Evolutionary conservation across 1,284 basidiomycete species (phyloP).

Genomic region (Malassezia slooffiae): DNA sequence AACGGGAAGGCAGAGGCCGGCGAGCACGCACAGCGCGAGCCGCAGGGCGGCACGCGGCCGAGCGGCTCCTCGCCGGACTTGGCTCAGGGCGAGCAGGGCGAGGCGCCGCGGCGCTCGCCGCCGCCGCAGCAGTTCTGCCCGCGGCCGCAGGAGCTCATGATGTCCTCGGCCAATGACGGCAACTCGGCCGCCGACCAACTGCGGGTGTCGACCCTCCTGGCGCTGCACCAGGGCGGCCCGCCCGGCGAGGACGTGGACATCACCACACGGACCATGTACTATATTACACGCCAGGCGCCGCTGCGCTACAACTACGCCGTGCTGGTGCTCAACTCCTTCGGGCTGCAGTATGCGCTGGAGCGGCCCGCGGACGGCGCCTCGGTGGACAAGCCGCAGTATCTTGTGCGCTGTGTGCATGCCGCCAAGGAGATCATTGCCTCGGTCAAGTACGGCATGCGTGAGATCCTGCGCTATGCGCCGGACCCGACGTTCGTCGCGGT

Average conservation of each 20-base stretch:
- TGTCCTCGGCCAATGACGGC: neutral
- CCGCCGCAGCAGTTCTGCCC: too few species aligned
- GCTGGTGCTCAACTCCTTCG: conserved; percentile 69
- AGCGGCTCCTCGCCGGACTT: neutral
- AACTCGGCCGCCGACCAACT: conserved; percentile 8
- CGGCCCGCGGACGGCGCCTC: conserved; percentile 28
- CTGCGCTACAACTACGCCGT: conserved; percentile 40
- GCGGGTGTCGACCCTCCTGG: conserved; percentile 9
- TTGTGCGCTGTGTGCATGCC: conserved; percentile 41
- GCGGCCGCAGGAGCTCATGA: conserved; percentile 2
- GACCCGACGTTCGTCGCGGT: conserved; percentile 85
- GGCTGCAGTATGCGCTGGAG: conserved; percentile 82
- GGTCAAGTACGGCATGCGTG: conserved; percentile 26
- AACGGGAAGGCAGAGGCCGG: too few species aligned
- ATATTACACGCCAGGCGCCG: conserved; percentile 29
- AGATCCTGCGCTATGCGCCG: conserved; percentile 65
- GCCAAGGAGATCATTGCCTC: conserved; percentile 35
- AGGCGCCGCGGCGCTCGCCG: too few species aligned
- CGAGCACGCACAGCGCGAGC: too few species aligned
- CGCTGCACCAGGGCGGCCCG: conserved; percentile 13
- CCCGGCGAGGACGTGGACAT: conserved; percentile 30
- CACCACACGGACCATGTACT: conserved; percentile 33
- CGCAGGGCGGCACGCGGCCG: neutral
- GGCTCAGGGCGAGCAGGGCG: too few species aligned
- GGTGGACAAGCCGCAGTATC: conserved; percentile 39